A percentile compares a stretch with the other conserved stretches of the same genome.
These are phyloP conservation scores for Fusarium virguliforme DNA, from an alignment of 2,329 filamentous ascomycete species.

Conservation along the genomic window DNA sequence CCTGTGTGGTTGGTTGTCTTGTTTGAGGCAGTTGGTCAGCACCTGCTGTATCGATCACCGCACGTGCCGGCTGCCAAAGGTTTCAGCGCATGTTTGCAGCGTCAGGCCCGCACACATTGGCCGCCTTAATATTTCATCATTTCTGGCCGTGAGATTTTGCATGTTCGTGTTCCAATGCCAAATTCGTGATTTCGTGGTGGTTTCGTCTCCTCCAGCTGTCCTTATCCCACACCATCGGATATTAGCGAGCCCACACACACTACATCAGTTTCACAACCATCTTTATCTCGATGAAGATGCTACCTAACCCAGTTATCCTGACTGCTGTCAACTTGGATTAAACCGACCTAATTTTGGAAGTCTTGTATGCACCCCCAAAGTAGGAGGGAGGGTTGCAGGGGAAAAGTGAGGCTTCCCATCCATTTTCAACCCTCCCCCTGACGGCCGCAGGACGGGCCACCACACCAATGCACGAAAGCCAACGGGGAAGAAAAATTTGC, in stretches of 20 bases:
- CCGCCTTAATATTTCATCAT: too few species aligned
- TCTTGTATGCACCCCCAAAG: not conserved
- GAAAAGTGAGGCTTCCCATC: not conserved
- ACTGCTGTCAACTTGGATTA: not conserved
- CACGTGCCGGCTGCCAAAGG: too few species aligned
- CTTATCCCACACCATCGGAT: not conserved
- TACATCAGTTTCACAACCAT: not conserved
- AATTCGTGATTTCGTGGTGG: not conserved
- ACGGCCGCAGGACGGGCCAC: not conserved
- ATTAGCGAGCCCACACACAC: conserved; percentile 5
- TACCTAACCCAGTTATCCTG: not conserved
- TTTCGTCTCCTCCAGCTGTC: not conserved
- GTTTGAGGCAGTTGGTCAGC: too few species aligned
- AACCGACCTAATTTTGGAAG: not conserved
- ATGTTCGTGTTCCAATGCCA: not conserved
- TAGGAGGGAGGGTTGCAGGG: not conserved
- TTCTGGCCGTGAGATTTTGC: too few species aligned
- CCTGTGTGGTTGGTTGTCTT: too few species aligned
- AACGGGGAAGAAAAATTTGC: not conserved
- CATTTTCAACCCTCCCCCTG: not conserved
- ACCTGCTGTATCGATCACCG: too few species aligned
- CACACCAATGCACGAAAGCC: conserved; percentile 3
- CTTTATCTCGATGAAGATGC: not conserved
- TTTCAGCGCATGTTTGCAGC: too few species aligned
- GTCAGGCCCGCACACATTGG: too few species aligned